These are phyloP conservation scores for Pyrus pyrifolia DNA, from an alignment of 306 rosid species.

Conservation along the genomic window DNA sequence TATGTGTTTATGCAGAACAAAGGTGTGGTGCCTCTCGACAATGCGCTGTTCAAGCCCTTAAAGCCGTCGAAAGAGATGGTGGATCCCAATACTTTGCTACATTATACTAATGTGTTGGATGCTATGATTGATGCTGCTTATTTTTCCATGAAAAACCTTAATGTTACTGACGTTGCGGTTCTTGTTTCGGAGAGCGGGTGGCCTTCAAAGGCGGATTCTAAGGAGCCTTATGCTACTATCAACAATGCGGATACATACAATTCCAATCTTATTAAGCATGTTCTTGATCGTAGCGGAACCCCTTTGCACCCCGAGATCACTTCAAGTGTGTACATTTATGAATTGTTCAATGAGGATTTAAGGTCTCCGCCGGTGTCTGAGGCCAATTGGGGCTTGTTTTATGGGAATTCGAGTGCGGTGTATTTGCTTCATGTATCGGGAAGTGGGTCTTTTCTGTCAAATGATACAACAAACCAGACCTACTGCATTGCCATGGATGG, in stretches of 20 bases:
- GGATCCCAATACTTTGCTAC: slow-evolving; percentile 84
- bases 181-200: slow-evolving; percentile 80
- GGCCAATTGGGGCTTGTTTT: slow-evolving; percentile 78
- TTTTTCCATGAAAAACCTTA: slow-evolving; percentile 74
- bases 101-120: slow-evolving; percentile 69
- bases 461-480: slow-evolving; percentile 67
- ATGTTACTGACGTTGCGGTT: slow-evolving; percentile 59
- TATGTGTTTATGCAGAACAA: slow-evolving; percentile 82
- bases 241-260: slow-evolving; percentile 69
- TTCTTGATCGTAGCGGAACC: slow-evolving; percentile 69
- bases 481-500: slow-evolving; percentile 64
- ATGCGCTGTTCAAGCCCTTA: slow-evolving; percentile 64
- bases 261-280: slow-evolving; percentile 78
- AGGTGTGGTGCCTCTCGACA: slow-evolving; percentile 66
- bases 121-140: slow-evolving; percentile 88
- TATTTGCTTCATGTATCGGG: slow-evolving; percentile 78
- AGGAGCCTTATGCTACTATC: slow-evolving; percentile 68
- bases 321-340: slow-evolving; percentile 65
- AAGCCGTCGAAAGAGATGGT: slow-evolving; percentile 77
- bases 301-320: slow-evolving; percentile 75
- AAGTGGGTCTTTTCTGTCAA: slow-evolving; percentile 66
- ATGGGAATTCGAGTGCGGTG: slow-evolving; percentile 56
- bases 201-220: slow-evolving; percentile 77
- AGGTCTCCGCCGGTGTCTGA: slow-evolving; percentile 77
- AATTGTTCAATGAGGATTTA: slow-evolving; percentile 71